Base-by-base conservation (phyloP, 2,329 filamentous ascomycete species). In the Pseudogymnoascus pannorum region DNA sequence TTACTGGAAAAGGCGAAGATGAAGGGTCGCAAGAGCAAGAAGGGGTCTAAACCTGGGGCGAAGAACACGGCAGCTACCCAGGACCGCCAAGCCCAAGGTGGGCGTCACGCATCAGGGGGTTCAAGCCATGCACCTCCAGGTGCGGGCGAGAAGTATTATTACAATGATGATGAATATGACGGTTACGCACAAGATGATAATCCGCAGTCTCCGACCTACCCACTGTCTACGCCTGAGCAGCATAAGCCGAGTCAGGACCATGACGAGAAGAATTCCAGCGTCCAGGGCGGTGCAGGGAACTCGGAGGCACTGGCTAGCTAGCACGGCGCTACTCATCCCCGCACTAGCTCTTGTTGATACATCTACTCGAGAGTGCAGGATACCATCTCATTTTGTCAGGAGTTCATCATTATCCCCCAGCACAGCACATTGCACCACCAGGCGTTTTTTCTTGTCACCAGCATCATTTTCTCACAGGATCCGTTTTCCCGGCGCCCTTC, bases 1-100 rank as follows among this genome's bases (percentile, higher is more conserved):
- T 77, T 96, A 31, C 75, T 96, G 61, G 93, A 97, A 72, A 96
- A 97, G 75, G 92, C 92, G 20, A 96, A 96, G 77, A 90, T 92
- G 78, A 96, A 96, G 77, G 89, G 88, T 59, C 84, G 92, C 31
- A 97, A 96, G 76, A 87, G 87, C 58, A 96, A 90, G 78, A 97
- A 96, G 77, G 81, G 82, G 24, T 84, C 78, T 67, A 96, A 94
- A 73, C 81, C 82, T 33, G 33, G 54, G 35, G 54, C 54, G 20
- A 72, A 71, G 60, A 60, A 63, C 20, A 59, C 62, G 31, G 18
- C 65, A 57, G 26, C 64, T n/a, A 29, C 65, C 11, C 64, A 68
- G 22, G 69, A 71, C 61, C 66, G 66, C 58, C 68, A 68, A 62
- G 44, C 66, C 36, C 65, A 68, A 14, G 42, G 22, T 29, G 42